phyloP scores from a whole-genome alignment of 2,329 filamentous ascomycete species.

The Drechslerella coelobrocha region DNA sequence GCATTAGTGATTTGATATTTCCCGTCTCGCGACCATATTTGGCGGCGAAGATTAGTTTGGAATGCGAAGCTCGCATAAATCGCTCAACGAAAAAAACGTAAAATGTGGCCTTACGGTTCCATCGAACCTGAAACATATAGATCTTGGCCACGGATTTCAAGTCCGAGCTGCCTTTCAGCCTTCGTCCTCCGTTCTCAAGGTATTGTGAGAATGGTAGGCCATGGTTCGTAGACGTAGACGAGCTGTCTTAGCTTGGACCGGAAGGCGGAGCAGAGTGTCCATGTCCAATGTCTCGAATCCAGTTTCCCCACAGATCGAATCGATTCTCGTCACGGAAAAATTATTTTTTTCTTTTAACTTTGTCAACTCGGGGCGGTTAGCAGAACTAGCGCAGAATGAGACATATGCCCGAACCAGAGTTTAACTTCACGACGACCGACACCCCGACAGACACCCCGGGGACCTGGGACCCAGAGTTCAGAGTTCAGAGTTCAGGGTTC shows the following conservation, averaged over 20 bases:
- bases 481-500: background rate
- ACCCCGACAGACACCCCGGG: background rate
- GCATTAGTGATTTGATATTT: no score
- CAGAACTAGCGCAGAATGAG: no score
- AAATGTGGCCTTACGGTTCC: background rate
- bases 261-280: background rate
- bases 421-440: no score
- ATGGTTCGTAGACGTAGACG: background rate
- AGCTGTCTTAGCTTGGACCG: slow-evolving; percentile 4
- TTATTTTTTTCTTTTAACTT: background rate
- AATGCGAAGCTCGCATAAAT: slow-evolving; percentile 35
- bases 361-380: background rate
- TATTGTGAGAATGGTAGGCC: slow-evolving; percentile 21
- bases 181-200: slow-evolving; percentile 6
- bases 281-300: slow-evolving; percentile 4
- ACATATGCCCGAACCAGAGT: no score
- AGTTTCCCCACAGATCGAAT: slow-evolving; percentile 13
- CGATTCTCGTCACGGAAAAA: slow-evolving; percentile 32
- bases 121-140: slow-evolving; percentile 38
- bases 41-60: background rate
- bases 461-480: background rate
- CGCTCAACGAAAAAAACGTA: slow-evolving; percentile 13
- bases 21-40: no score
- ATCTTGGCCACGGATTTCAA: slow-evolving; percentile 31
- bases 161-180: slow-evolving; percentile 25